Conservation (phyloP, 805 yeast genomes). For the Blastobotrys parvus region DNA sequence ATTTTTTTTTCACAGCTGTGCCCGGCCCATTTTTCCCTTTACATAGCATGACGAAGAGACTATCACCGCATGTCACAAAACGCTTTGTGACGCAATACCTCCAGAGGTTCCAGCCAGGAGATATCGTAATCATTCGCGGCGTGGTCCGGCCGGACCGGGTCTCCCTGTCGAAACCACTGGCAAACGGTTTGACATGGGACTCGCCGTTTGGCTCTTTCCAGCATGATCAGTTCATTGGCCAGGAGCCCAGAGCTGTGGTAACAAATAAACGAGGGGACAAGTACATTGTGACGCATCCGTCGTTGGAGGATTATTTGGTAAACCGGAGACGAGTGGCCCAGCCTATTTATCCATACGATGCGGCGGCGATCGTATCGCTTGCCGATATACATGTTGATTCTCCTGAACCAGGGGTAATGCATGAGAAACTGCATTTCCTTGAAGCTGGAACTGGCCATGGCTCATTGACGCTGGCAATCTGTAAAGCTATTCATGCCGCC, state of each 20-base stretch:
- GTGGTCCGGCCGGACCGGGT: conserved; percentile 22
- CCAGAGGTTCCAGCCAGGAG: conserved; percentile 19
- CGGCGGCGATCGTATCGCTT: conserved; percentile 37
- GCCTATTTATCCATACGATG: conserved; percentile 45
- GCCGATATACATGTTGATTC: conserved; percentile 37
- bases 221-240: conserved; percentile 35
- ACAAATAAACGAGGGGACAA: conserved; percentile 22
- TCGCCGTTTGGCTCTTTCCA: conserved; percentile 19
- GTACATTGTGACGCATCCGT: conserved; percentile 33
- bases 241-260: conserved; percentile 28
- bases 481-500: conserved; percentile 36
- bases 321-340: conserved; percentile 38
- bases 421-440: conserved; percentile 33
- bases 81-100: neutral
- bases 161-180: conserved; percentile 29
- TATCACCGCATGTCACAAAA: neutral
- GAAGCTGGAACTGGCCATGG: conserved; percentile 55
- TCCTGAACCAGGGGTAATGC: neutral
- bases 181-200: conserved; percentile 16
- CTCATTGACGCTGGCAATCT: conserved; percentile 38
- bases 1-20: neutral
- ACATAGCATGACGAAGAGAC: neutral
- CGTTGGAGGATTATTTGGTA: conserved; percentile 41
- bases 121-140: conserved; percentile 26
- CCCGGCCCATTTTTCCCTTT: neutral